phyloP scores from a whole-genome alignment of 306 rosid genomes.

The Ormosia emarginata region DNA sequence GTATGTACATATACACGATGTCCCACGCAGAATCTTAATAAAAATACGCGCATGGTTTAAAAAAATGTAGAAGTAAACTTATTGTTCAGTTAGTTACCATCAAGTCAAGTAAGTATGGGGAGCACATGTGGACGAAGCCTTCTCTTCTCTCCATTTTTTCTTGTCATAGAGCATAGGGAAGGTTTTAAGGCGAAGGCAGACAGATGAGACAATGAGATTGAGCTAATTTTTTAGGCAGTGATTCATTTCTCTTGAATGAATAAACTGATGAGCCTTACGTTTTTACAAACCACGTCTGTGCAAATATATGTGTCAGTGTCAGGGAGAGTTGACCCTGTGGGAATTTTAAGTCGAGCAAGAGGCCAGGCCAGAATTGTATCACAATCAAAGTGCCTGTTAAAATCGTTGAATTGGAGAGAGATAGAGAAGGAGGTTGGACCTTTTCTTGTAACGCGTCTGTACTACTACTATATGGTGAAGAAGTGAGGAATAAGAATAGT shows the following conservation, averaged over 20 bases:
- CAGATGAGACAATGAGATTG: no score
- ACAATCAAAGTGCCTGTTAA: not conserved
- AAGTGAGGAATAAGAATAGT: constrained; percentile 14
- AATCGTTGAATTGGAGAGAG: not conserved
- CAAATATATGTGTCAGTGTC: not conserved
- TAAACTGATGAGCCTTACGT: not conserved
- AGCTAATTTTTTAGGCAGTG: not conserved
- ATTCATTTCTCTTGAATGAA: not conserved
- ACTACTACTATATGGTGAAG: not conserved
- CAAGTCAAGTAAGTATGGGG: constrained; percentile 20
- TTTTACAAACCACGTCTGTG: not conserved
- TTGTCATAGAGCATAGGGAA: not conserved
- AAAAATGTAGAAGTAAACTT: not conserved
- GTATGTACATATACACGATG: not conserved
- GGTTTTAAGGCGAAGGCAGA: not conserved
- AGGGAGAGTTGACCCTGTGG: no score
- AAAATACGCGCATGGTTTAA: not conserved
- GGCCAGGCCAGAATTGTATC: not conserved
- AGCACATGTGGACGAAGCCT: constrained; percentile 23
- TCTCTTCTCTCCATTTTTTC: not conserved
- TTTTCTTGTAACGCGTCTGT: not conserved
- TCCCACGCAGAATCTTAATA: not conserved
- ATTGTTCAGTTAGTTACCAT: not conserved
- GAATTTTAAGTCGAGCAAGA: not conserved
- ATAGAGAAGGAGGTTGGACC: not conserved